These are phyloP conservation scores for Paecilomyces variotii DNA, from an alignment of 2,329 filamentous ascomycete species.

Conservation along the genomic window DNA sequence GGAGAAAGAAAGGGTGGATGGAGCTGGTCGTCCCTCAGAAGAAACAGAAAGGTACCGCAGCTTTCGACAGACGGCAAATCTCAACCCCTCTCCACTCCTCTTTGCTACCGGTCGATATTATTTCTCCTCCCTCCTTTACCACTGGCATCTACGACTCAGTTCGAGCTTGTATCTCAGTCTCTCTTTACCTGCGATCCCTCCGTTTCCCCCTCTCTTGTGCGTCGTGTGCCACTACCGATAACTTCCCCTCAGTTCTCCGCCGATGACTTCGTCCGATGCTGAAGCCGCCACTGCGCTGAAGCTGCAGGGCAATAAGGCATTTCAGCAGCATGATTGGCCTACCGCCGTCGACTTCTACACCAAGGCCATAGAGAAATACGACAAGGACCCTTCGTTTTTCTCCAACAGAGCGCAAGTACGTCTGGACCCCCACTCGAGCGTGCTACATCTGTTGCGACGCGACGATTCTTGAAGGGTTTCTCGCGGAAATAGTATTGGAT, in stretches of 20 bases:
- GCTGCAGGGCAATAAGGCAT: conserved; percentile 90
- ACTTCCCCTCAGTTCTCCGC: conserved; percentile 2
- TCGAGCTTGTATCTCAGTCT: not conserved
- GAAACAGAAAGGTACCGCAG: conserved; percentile 9
- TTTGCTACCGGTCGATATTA: not conserved
- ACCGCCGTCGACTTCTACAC: conserved; percentile 75
- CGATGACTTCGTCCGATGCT: conserved; percentile 35
- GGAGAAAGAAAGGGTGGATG: conserved; percentile 7
- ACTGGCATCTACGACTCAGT: not conserved
- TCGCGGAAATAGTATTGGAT: not conserved
- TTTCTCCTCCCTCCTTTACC: not conserved
- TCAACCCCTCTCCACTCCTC: not conserved
- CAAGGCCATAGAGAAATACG: conserved; percentile 77
- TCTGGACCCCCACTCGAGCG: conserved; percentile 9
- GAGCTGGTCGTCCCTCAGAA: not conserved
- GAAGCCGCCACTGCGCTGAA: conserved; percentile 78
- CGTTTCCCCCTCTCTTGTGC: conserved; percentile 7
- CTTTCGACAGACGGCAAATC: not conserved
- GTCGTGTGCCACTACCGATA: not conserved
- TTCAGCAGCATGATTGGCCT: conserved; percentile 78
- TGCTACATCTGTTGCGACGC: conserved; percentile 28
- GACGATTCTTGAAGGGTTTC: conserved; percentile 38
- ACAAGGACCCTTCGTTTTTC: conserved; percentile 80
- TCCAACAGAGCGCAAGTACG: conserved; percentile 89
- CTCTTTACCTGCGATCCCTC: not conserved